These are phyloP conservation scores for Fusarium lateritium DNA, from an alignment of 2,329 filamentous ascomycete species.

Conservation along the genomic window DNA sequence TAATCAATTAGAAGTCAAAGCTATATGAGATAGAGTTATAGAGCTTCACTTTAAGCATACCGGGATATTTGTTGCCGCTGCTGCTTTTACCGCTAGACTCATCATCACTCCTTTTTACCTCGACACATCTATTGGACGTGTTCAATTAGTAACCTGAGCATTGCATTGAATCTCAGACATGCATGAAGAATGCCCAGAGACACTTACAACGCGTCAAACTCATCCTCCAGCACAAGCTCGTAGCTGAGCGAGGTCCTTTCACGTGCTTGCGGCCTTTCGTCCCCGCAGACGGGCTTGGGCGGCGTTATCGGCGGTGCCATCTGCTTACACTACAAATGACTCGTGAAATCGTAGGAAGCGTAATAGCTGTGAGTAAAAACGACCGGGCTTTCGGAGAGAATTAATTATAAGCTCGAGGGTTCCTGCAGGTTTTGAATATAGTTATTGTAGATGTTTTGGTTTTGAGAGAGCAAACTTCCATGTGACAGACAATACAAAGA, in stretches of 20 bases:
- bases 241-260: constrained; percentile 42
- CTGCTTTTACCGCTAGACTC: constrained; percentile 35
- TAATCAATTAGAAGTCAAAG: neutral
- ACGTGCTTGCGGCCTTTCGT: constrained; percentile 38
- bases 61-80: constrained; percentile 55
- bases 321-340: constrained; percentile 9
- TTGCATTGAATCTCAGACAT: too few species aligned
- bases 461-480: constrained; percentile 18
- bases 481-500: constrained; percentile 21
- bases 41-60: constrained; percentile 41
- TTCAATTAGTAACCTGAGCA: constrained; percentile 7
- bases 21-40: neutral
- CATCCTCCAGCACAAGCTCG: constrained; percentile 63
- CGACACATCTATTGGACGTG: constrained; percentile 52
- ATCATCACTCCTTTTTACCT: constrained; percentile 53
- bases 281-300: constrained; percentile 39
- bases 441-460: constrained; percentile 16
- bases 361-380: constrained; percentile 3
- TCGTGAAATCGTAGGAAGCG: neutral
- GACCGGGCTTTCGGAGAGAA: constrained; percentile 7
- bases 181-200: too few species aligned
- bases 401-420: neutral
- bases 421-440: neutral
- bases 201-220: constrained; percentile 69
- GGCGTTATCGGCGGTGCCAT: constrained; percentile 40